Evolutionary conservation across 129 eudicot species (phyloP), one percentile per base, ranked within the genome.

Genomic region (Deinandra increscens): DNA sequence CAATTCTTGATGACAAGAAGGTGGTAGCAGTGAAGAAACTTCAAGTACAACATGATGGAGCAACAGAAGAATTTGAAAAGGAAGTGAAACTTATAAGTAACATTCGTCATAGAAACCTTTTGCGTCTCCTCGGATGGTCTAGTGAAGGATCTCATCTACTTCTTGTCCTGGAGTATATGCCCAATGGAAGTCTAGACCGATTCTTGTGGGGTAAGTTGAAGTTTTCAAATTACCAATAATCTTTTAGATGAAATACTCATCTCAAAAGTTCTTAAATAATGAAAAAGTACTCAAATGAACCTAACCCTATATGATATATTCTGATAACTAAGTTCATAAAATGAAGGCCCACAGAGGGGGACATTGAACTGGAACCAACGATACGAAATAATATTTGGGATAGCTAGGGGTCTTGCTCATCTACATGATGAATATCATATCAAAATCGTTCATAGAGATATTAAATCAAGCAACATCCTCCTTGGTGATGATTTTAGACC

Each of bases 51-150:
- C 59, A 78, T 44, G 68, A 51, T 53, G 71, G 84, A 81, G 88
- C 73, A 39, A 83, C 80, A 38, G 74, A 81, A 69, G 90, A 83
- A 53, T 82, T 84, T 62, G 86, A 82, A 12, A 82, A 70, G 42
- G 95, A 88, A 75, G 90, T 88, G 38, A 88, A 79, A 76, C 90
- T 88, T 34, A 78, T 88, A 54, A 82, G 95, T 18, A 80, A 87
- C 43, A 86, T 82, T 66, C 95, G 82, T 73, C 95, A 87, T 39
- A 67, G 84, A 45, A 88, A 88, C 68, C 88, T 88, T 66, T 60
- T 82, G n/a, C 95, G 95, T 62, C 84, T 88, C 11, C 73, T 84
- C 43, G 95, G 95, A 26, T 84, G 88, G 73, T 78, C 86, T 20
- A 80, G 45, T 48, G 74, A 78, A 75, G 90, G 84, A 64, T 71